Evolutionary conservation across 2,329 filamentous ascomycete species (phyloP).

Genomic region (Diplocarpon mali): DNA sequence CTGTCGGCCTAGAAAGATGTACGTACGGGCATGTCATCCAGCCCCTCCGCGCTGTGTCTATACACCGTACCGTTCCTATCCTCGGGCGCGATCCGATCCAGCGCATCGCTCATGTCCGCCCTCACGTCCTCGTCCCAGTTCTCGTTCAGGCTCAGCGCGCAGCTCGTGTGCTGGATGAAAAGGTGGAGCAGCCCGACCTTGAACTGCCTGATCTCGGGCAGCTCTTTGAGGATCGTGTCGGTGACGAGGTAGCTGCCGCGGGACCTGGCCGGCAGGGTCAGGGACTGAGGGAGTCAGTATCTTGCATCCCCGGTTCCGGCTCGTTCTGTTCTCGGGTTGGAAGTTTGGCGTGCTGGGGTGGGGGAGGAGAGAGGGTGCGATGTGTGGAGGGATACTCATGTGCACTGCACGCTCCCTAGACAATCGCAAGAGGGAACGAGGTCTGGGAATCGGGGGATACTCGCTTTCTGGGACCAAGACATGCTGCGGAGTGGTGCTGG

Average conservation of each 20-base stretch:
- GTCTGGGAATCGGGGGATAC: too few species aligned
- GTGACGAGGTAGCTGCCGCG: constrained; percentile 88
- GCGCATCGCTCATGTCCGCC: constrained; percentile 77
- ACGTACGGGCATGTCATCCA: constrained; percentile 84
- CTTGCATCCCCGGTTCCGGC: too few species aligned
- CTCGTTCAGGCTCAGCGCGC: constrained; percentile 85
- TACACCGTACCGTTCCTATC: constrained; percentile 70
- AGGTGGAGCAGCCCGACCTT: constrained; percentile 79
- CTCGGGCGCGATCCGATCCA: constrained; percentile 82
- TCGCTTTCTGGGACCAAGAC: constrained; percentile 73
- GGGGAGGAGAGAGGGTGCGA: too few species aligned
- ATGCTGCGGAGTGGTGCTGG: constrained; percentile 30
- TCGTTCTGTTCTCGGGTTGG: too few species aligned
- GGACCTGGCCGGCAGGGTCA: constrained; percentile 64
- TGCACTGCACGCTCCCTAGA: too few species aligned
- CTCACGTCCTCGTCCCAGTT: constrained; percentile 82
- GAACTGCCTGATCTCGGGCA: constrained; percentile 75
- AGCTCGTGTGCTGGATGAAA: constrained; percentile 92
- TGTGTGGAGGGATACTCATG: too few species aligned
- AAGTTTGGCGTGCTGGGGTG: too few species aligned
- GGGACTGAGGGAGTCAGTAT: constrained; percentile 27
- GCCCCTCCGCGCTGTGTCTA: constrained; percentile 75
- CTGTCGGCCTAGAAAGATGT: constrained; percentile 13
- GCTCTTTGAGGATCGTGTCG: constrained; percentile 53
- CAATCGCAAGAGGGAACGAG: too few species aligned